Evolutionary conservation across 208 protist species (phyloP), one percentile per base, ranked within the genome.

Genomic region (Crithidia acanthocephali): DNA sequence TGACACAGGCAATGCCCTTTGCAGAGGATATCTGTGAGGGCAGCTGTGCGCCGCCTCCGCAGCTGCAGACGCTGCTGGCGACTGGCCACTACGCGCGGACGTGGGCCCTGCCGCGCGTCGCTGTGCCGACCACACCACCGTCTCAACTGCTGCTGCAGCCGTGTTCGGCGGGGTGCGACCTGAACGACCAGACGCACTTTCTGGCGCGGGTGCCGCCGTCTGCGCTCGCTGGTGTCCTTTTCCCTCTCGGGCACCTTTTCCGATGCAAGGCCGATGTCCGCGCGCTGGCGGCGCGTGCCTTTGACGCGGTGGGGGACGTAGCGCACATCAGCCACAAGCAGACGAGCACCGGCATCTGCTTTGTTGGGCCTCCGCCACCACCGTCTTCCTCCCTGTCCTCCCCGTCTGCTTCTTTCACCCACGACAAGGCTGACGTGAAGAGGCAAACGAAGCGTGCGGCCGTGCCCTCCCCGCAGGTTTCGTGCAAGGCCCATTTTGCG

Each of bases 311-410:
- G 58, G 23, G 37, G 18, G 20, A 72, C 65, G 37, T 50, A 11
- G 61, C 59, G 2, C 70, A 75, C 73, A 48, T 86, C 44, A 50
- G 71, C 2, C 15, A 42, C 16, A 93, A 93, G 73, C 86, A 84
- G 56, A 94, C 91, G 27, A 94, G 88, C 71, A 95, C 88, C 0
- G 91, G 91, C 10, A 69, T 95, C 16, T 95, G 91, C 68, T 93
- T 94, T 62, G 83, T 95, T 2, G 86, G 86, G 0, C 52, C 70
- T 13, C 74, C 74, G 11, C 63, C 37, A 13, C 37, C 9, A 13
- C 13, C 13, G 6, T 42, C 37, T 6, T 50, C 47, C 35, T 16
- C 8, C 28, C 9, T 4, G 15, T 27, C 1, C 2, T n/a, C 45
- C 58, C 51, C 28, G 3, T 57, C 27, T 10, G 28, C 51, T 7